phyloP scores from a whole-genome alignment of 1,284 basidiomycete species.

The Cryptococcus floricola region DNA sequence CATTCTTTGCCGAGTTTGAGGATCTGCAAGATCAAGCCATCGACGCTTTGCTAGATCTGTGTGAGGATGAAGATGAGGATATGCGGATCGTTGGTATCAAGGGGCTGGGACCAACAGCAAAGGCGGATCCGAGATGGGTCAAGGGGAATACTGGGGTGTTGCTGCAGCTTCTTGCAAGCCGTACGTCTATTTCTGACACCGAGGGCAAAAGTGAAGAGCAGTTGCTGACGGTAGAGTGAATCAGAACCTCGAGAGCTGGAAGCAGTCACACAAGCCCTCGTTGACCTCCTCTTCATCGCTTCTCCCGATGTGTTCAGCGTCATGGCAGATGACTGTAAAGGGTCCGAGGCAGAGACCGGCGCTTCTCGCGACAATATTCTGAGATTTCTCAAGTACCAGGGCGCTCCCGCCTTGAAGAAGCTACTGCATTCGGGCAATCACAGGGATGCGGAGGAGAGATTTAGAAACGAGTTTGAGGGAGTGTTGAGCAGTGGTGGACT shows the following conservation, averaged over 20 bases:
- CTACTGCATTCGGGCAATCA: slow-evolving; percentile 19
- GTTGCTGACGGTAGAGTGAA: not conserved
- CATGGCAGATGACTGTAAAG: slow-evolving; percentile 29
- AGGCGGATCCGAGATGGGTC: slow-evolving; percentile 35
- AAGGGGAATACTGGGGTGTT: slow-evolving; percentile 37
- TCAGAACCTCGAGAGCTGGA: slow-evolving; percentile 26
- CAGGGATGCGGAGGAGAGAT: slow-evolving; percentile 16
- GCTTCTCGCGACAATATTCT: slow-evolving; percentile 30
- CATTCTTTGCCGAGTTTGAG: slow-evolving; percentile 31
- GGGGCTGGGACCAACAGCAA: slow-evolving; percentile 28
- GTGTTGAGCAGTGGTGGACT: slow-evolving; percentile 3
- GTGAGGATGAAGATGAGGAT: slow-evolving; percentile 37
- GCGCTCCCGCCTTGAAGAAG: not conserved
- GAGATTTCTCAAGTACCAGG: slow-evolving; percentile 19
- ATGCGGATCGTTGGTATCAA: slow-evolving; percentile 35
- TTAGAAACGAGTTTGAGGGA: slow-evolving; percentile 19
- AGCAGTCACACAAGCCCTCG: slow-evolving; percentile 21
- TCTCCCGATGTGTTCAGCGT: slow-evolving; percentile 26
- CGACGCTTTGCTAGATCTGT: slow-evolving; percentile 35
- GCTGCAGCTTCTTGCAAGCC: slow-evolving; percentile 32
- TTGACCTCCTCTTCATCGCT: slow-evolving; percentile 19
- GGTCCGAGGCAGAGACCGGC: slow-evolving; percentile 26
- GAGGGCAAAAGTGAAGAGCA: not conserved
- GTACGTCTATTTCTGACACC: slow-evolving; percentile 19
- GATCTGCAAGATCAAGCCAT: slow-evolving; percentile 33